Conservation (phyloP, 169 alveolate genomes). For the Neospora caninum region DNA sequence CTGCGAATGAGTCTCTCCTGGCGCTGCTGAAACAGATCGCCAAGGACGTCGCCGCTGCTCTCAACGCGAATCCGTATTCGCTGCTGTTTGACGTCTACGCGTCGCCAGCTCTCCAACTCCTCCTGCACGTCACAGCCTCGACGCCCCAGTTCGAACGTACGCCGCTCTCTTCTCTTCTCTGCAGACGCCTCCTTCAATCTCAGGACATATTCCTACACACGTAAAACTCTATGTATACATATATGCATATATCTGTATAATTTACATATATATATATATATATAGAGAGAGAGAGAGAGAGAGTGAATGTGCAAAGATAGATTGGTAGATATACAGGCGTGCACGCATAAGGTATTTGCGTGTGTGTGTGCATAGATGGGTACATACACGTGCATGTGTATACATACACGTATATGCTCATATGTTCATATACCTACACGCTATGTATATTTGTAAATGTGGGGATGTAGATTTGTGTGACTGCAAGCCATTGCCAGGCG, state of each 20-base stretch:
- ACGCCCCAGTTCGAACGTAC: background rate
- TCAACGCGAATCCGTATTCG: background rate
- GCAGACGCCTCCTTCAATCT: background rate
- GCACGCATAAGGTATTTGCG: too few species aligned
- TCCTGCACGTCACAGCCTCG: background rate
- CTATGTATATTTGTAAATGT: background rate
- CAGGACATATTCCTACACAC: background rate
- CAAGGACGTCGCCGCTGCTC: background rate
- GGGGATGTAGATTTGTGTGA: background rate
- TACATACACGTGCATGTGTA: too few species aligned
- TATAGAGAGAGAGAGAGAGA: too few species aligned
- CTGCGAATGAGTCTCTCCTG: background rate
- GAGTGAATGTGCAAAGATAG: too few species aligned
- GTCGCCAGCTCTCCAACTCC: conserved; percentile 24
- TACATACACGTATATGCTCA: too few species aligned
- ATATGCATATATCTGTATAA: too few species aligned
- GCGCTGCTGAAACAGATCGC: background rate
- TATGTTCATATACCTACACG: background rate
- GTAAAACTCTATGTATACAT: too few species aligned
- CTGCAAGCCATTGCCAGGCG: background rate
- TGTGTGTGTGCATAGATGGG: too few species aligned
- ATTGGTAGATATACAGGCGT: too few species aligned
- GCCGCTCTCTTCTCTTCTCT: background rate
- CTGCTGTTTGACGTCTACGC: conserved; percentile 23
- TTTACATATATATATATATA: too few species aligned